These are phyloP conservation scores for Botrytis sinoallii DNA, from an alignment of 2,329 filamentous ascomycete genomes.

Conservation along the genomic window DNA sequence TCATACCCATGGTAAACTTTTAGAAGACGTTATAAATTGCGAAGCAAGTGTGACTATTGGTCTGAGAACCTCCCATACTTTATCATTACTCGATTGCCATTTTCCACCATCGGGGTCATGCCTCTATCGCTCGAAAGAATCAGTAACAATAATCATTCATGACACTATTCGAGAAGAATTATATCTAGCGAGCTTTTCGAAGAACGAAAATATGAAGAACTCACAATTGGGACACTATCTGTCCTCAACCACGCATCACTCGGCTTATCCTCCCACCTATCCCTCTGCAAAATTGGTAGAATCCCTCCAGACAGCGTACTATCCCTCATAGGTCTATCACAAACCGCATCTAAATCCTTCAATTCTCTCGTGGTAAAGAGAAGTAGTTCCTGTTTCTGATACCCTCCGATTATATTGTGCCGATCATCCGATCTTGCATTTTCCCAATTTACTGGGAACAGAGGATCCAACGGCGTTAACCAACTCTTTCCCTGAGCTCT, in stretches of 20 bases:
- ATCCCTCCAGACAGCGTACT: background rate
- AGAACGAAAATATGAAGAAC: background rate
- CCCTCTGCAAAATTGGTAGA: background rate
- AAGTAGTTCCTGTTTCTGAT: background rate
- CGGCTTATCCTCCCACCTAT: background rate
- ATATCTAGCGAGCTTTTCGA: no score
- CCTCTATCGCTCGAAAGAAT: background rate
- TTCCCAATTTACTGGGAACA: background rate
- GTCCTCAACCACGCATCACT: conserved; percentile 5
- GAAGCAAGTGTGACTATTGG: conserved; percentile 2
- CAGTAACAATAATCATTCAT: background rate
- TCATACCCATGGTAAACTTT: conserved; percentile 9
- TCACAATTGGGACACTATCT: conserved; percentile 5
- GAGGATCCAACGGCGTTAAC: conserved; percentile 5
- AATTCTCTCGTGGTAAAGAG: background rate
- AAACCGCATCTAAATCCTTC: conserved; percentile 8
- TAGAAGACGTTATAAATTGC: background rate
- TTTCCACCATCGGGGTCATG: background rate
- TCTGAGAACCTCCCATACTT: background rate
- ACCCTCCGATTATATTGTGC: background rate
- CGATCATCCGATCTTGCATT: background rate
- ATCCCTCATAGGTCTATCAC: background rate
- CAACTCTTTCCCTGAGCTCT: background rate
- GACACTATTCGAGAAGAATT: background rate
- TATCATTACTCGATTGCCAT: conserved; percentile 11